Evolutionary conservation across 2,329 filamentous ascomycete genomes (phyloP), one percentile per base, ranked within the genome.

Genomic region (Aspergillus hortae): DNA sequence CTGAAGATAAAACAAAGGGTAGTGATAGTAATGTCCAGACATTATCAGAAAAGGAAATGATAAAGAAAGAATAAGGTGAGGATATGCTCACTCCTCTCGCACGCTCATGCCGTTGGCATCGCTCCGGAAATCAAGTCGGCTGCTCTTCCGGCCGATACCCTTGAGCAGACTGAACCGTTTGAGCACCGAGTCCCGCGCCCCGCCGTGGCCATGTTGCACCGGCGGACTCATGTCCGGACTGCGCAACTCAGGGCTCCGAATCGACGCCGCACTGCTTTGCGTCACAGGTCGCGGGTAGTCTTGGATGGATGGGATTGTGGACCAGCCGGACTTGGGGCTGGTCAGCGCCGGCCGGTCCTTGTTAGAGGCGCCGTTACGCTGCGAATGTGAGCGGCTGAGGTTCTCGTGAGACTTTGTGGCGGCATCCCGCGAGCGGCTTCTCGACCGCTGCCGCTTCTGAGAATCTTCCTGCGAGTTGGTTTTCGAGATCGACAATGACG

Each of bases 111-210:
- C 63, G 43, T 63, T 58, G 11, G 55, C 30, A 32, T 63, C 64
- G 30, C 67, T 63, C 54, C 66, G 62, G 33, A 73, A 77, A 66
- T 75, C 80, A 53, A 64, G 74, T 67, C 83, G 86, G 65, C 80
- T 84, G 43, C 75, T 76, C 74, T 88, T 90, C 68, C 85, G 86
- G 27, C 87, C 86, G 46, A 91, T 78, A 7, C 68, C 68, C 67
- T 87, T 89, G 64, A 95, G 77, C 62, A 91, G 77, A 67, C 89
- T 94, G 59, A 95, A 77, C 64, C 90, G 76, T 74, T 90, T 92
- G 72, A 86, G 84, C 59, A 95, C 82, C 52, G 85, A 87, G 33
- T 81, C 82, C 48, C 81, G 81, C 63, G 69, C 65, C 21, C 65
- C 67, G 35, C 61, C 54, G 44, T 58, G 50, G 19, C 79, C 78